Evolutionary conservation across 2,329 filamentous ascomycete species (phyloP).

Genomic region (Epichloe brachyelytri): DNA sequence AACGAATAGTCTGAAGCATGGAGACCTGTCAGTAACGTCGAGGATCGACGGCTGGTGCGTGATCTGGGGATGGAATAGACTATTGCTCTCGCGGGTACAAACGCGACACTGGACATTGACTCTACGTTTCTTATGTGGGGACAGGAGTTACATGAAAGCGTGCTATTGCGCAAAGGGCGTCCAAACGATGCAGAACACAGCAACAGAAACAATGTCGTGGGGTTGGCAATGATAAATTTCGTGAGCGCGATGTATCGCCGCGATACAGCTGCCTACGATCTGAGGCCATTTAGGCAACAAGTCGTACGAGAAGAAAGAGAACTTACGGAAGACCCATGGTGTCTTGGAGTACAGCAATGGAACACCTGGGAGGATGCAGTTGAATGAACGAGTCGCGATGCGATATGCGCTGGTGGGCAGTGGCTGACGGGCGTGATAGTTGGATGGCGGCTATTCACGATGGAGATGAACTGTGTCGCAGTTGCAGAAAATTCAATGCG

Average conservation of each 20-base stretch:
- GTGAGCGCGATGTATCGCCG: not conserved
- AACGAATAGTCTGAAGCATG: conserved; percentile 28
- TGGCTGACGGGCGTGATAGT: not conserved
- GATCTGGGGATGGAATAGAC: not conserved
- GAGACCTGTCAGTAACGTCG: conserved; percentile 7
- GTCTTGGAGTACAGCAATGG: not conserved
- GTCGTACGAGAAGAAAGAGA: conserved; percentile 6
- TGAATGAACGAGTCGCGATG: not conserved
- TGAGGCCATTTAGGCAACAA: not conserved
- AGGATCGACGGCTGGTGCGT: not conserved
- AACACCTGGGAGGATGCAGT: not conserved
- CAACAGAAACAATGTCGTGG: not conserved
- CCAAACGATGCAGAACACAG: not conserved
- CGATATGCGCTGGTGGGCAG: not conserved
- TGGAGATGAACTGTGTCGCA: not conserved
- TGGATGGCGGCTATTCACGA: not conserved
- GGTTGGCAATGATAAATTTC: not conserved
- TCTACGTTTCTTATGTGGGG: not conserved
- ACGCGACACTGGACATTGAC: conserved; percentile 5
- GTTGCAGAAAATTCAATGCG: not conserved
- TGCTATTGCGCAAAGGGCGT: not conserved
- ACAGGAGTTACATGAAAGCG: not conserved
- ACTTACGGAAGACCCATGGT: conserved; percentile 38
- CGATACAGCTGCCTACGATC: not conserved
- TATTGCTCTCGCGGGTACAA: conserved; percentile 1